Evolutionary conservation across 2,329 filamentous ascomycete species (phyloP).

Genomic region (Scytalidium sp.): DNA sequence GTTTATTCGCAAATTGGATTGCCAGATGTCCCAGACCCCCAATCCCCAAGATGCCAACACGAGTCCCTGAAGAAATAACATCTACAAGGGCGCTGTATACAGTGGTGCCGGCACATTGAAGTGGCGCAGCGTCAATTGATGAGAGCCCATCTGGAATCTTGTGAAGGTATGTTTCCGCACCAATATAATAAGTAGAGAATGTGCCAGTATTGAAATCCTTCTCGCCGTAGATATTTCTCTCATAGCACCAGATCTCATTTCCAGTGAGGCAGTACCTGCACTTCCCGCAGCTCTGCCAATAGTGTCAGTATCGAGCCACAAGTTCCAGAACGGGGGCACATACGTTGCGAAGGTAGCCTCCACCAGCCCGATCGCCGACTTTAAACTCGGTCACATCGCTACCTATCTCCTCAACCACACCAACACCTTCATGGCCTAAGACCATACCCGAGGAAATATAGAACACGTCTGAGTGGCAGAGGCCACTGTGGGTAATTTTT

Average conservation of each 20-base stretch:
- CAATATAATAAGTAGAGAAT: slow-evolving; percentile 42
- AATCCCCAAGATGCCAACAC: slow-evolving; percentile 60
- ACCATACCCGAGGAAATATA: slow-evolving; percentile 27
- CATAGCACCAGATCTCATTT: slow-evolving; percentile 36
- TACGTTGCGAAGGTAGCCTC: slow-evolving; percentile 34
- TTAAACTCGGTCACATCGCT: slow-evolving; percentile 53
- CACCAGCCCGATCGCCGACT: slow-evolving; percentile 47
- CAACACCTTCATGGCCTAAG: slow-evolving; percentile 70
- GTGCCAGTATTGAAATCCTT: slow-evolving; percentile 41
- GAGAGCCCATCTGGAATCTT: slow-evolving; percentile 32
- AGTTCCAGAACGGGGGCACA: too few species aligned
- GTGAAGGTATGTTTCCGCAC: slow-evolving; percentile 35
- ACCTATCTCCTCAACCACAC: slow-evolving; percentile 61
- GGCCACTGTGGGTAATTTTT: slow-evolving; percentile 59
- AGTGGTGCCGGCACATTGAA: slow-evolving; percentile 39
- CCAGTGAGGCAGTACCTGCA: slow-evolving; percentile 39
- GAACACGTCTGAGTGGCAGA: slow-evolving; percentile 57
- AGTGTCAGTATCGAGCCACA: too few species aligned
- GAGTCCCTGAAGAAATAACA: slow-evolving; percentile 15
- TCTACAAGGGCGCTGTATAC: slow-evolving; percentile 31
- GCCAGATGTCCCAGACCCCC: slow-evolving; percentile 73
- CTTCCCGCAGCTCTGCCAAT: slow-evolving; percentile 31
- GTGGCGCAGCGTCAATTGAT: slow-evolving; percentile 34
- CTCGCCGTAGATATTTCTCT: slow-evolving; percentile 35
- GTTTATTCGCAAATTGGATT: slow-evolving; percentile 68